Percentiles rank a stretch among this genome's conserved stretches.
Conservation (phyloP, 768 basidiomycete species). For the Pleurotus citrinopileatus region DNA sequence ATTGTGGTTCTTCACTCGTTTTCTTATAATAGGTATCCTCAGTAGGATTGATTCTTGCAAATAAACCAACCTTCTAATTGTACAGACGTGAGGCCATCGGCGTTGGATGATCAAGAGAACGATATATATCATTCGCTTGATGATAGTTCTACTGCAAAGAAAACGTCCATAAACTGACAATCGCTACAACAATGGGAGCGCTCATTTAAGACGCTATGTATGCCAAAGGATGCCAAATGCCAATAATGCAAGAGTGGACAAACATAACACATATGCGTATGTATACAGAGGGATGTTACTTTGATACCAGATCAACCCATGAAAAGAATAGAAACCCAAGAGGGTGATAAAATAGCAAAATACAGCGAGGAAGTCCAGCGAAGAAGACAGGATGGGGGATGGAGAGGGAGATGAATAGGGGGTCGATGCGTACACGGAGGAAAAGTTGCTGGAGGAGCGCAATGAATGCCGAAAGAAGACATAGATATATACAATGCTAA, state of each 20-base stretch:
- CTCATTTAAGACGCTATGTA: neutral
- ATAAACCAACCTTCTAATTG: no score
- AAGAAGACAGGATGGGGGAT: neutral
- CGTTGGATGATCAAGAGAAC: no score
- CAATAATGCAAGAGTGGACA: neutral
- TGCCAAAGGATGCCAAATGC: neutral
- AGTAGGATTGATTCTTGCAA: no score
- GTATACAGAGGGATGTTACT: conserved; percentile 5
- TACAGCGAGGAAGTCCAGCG: conserved; percentile 2
- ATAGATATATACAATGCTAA: neutral
- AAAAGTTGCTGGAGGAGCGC: no score
- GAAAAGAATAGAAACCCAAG: neutral
- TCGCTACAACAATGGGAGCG: neutral
- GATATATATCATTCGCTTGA: no score
- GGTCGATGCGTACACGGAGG: neutral
- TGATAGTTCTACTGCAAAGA: neutral
- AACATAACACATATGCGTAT: neutral
- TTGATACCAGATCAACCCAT: conserved; percentile 9
- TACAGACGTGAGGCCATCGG: no score
- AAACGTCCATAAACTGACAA: neutral
- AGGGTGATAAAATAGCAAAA: conserved; percentile 5
- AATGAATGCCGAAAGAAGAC: neutral
- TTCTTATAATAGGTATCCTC: no score
- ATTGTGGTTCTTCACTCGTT: conserved; percentile 8
- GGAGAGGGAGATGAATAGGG: neutral